Conservation (phyloP, 257 asterid genomes). For the Salvia splendens region DNA sequence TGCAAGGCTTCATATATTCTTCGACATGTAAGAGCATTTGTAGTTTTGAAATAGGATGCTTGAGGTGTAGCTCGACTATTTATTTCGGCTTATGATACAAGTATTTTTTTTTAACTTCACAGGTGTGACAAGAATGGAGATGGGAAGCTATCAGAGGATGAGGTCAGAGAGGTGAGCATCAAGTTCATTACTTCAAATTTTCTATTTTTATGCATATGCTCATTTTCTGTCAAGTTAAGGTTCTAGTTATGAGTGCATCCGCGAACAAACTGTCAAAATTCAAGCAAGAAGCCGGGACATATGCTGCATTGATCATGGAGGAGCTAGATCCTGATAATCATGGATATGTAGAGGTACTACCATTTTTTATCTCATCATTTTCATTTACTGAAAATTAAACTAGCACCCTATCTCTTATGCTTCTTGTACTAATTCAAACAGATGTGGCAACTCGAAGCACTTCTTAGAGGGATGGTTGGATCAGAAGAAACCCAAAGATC, state of each 20-base stretch:
- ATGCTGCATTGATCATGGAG: slow-evolving; percentile 91
- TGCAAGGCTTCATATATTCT: slow-evolving; percentile 82
- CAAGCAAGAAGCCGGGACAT: slow-evolving; percentile 63
- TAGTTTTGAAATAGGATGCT: background rate
- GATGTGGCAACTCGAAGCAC: slow-evolving; percentile 93
- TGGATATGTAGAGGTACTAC: slow-evolving; percentile 78
- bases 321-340: slow-evolving; percentile 88
- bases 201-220: background rate
- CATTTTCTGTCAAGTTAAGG: slow-evolving; percentile 49
- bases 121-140: slow-evolving; percentile 99
- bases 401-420: background rate
- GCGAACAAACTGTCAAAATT: slow-evolving; percentile 81
- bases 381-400: background rate
- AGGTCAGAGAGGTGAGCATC: slow-evolving; percentile 76
- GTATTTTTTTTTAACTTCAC: slow-evolving; percentile 25
- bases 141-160: slow-evolving; percentile 89
- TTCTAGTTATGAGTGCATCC: slow-evolving; percentile 89
- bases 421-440: slow-evolving; percentile 25
- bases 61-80: background rate
- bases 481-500: slow-evolving; percentile 40
- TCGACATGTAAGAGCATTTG: slow-evolving; percentile 69
- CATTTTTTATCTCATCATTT: background rate
- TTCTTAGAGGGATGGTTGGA: slow-evolving; percentile 69
- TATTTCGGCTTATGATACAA: background rate
- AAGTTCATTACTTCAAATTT: background rate